Conservation (phyloP, 1,139 yeast species). For the Candida frijolesensis region DNA sequence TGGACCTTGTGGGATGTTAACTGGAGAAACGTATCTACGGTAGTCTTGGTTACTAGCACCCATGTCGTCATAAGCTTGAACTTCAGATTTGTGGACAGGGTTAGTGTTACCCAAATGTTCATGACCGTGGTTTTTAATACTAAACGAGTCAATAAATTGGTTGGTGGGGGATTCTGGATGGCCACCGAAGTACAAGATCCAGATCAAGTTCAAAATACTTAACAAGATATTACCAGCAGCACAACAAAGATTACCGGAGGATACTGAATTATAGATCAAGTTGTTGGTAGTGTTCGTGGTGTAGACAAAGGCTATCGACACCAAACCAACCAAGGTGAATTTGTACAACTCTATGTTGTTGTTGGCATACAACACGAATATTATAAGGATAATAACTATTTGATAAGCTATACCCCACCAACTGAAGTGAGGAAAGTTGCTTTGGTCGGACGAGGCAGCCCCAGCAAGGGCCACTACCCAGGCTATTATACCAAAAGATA, state of each 20-base stretch:
- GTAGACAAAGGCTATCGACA: constrained; percentile 74
- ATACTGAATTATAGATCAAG: constrained; percentile 66
- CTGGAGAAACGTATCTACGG: constrained; percentile 29
- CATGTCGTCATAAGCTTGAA: constrained; percentile 23
- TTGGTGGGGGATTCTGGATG: constrained; percentile 80
- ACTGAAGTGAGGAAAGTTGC: constrained; percentile 72
- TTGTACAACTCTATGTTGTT: constrained; percentile 75
- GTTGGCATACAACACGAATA: constrained; percentile 63
- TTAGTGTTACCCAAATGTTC: constrained; percentile 16
- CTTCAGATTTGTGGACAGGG: constrained; percentile 4
- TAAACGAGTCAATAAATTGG: constrained; percentile 80
- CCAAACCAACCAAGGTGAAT: constrained; percentile 56
- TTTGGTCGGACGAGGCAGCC: constrained; percentile 62
- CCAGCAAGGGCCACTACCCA: constrained; percentile 92
- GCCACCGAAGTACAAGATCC: constrained; percentile 87
- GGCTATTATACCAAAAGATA: constrained; percentile 60
- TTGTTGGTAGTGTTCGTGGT: constrained; percentile 81
- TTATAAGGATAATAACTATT: constrained; percentile 56
- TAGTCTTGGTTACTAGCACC: constrained; percentile 33
- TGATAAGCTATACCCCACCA: constrained; percentile 99
- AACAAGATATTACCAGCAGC: constrained; percentile 90
- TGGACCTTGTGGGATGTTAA: constrained; percentile 18
- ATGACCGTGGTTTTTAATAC: constrained; percentile 37
- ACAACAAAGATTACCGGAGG: constrained; percentile 75
- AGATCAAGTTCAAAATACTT: constrained; percentile 74